phyloP scores from a whole-genome alignment of 345 rosid species.

The Bruguiera sexangula region DNA sequence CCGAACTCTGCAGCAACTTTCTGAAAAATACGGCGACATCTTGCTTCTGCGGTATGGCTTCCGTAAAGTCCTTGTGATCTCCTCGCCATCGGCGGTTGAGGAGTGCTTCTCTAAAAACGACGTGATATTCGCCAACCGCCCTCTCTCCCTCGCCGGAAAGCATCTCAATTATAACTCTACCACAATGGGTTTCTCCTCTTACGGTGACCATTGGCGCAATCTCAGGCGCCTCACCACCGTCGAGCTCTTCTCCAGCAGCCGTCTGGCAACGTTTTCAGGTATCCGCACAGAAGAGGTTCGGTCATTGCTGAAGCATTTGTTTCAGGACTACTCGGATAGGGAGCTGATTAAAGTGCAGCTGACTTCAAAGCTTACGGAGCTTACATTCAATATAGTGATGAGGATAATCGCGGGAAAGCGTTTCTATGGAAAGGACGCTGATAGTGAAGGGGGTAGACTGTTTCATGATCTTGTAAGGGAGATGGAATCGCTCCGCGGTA shows the following conservation, averaged over 20 bases:
- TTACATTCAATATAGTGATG: slow-evolving; percentile 19
- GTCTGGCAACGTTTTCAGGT: slow-evolving; percentile 9
- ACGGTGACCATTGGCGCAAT: slow-evolving; percentile 24
- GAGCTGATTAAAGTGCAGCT: slow-evolving; percentile 2
- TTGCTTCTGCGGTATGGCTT: slow-evolving; percentile 22
- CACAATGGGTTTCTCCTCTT: slow-evolving; percentile 14
- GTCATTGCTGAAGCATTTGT: slow-evolving; percentile 2
- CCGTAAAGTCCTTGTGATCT: slow-evolving; percentile 22
- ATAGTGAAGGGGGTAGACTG: slow-evolving; percentile 7
- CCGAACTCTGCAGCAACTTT: slow-evolving; percentile 17
- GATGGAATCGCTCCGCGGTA: slow-evolving; percentile 8
- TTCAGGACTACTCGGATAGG: not conserved
- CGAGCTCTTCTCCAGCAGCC: slow-evolving; percentile 18
- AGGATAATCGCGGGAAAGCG: slow-evolving; percentile 17
- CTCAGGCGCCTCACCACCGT: slow-evolving; percentile 5
- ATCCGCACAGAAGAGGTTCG: slow-evolving; percentile 13
- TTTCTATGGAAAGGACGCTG: slow-evolving; percentile 12
- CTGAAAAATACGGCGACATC: slow-evolving; percentile 26
- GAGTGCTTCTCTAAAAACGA: slow-evolving; percentile 19
- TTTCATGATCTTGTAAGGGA: slow-evolving; percentile 16
- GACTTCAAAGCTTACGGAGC: slow-evolving; percentile 5
- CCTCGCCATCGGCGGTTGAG: slow-evolving; percentile 17
- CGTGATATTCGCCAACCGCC: slow-evolving; percentile 21
- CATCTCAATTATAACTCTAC: slow-evolving; percentile 23
- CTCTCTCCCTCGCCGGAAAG: slow-evolving; percentile 12